phyloP scores from a whole-genome alignment of 129 eudicot species.

The Dittrichia graveolens region DNA sequence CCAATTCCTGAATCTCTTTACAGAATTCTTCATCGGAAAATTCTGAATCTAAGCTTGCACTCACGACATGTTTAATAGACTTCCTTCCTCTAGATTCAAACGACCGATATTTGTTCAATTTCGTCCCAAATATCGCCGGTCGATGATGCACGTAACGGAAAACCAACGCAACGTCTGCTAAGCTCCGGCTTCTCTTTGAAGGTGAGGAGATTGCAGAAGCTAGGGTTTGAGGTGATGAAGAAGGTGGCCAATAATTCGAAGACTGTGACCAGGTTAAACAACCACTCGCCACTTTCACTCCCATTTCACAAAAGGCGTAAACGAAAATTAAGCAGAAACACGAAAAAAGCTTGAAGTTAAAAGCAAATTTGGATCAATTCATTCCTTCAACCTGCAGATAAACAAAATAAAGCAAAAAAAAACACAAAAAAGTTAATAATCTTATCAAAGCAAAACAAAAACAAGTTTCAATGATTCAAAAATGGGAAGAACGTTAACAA shows the following conservation, averaged over 20 bases:
- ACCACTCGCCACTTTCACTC: conserved; percentile 46
- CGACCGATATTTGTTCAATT: conserved; percentile 43
- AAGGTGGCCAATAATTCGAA: conserved; percentile 46
- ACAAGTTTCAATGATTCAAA: conserved; percentile 1
- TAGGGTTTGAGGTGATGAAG: conserved; percentile 63
- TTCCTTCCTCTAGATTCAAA: conserved; percentile 33
- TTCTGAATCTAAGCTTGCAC: conserved; percentile 55
- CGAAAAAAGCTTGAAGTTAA: conserved; percentile 2
- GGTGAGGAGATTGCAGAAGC: conserved; percentile 63
- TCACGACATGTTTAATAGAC: conserved; percentile 33
- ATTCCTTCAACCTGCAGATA: conserved; percentile 15
- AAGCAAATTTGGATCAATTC: conserved; percentile 27
- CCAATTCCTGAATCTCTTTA: conserved; percentile 55
- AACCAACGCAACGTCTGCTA: conserved; percentile 38
- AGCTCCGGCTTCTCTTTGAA: conserved; percentile 40
- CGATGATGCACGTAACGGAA: conserved; percentile 42
- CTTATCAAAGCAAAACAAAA: not conserved
- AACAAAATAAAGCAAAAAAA: not conserved
- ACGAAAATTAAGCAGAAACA: conserved; percentile 4
- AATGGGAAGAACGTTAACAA: conserved; percentile 21
- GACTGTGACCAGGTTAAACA: conserved; percentile 57
- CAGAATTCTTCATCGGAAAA: conserved; percentile 85
- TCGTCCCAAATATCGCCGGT: conserved; percentile 47
- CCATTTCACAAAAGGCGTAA: conserved; percentile 37
- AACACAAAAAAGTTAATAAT: conserved; percentile 18